A percentile compares a stretch with the other conserved stretches of the same genome.
Conservation (phyloP, 345 rosid genomes). For the Streptanthus diversifolius region DNA sequence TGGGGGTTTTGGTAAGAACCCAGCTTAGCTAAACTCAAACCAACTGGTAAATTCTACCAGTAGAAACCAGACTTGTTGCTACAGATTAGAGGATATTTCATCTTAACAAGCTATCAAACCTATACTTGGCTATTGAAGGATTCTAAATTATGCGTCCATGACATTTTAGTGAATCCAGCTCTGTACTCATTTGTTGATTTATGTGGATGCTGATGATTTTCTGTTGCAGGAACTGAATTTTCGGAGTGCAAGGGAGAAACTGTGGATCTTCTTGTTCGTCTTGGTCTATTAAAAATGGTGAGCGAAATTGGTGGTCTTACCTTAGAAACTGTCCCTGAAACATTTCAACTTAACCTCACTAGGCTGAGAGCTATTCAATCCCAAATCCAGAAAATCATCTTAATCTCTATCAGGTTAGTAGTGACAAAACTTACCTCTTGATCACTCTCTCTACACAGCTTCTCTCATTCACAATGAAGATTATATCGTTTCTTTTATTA, state of each 20-base stretch:
- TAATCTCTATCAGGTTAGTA: constrained; percentile 63
- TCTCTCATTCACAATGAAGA: background rate
- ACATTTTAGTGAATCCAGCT: background rate
- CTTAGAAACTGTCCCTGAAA: constrained; percentile 65
- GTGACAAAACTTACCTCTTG: background rate
- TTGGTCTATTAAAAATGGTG: constrained; percentile 71
- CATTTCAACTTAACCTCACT: constrained; percentile 60
- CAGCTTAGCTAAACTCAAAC: background rate
- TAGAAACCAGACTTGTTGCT: background rate
- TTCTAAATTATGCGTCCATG: background rate
- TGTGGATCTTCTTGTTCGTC: constrained; percentile 64
- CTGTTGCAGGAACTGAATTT: constrained; percentile 43
- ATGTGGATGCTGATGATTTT: constrained; percentile 5
- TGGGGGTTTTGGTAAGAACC: background rate
- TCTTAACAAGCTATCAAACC: background rate
- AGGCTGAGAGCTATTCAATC: constrained; percentile 77
- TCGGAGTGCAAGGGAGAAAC: constrained; percentile 68
- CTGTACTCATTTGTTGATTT: constrained; percentile 4
- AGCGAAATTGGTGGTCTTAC: constrained; percentile 59
- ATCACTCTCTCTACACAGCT: background rate
- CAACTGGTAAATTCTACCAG: background rate
- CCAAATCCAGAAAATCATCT: constrained; percentile 75
- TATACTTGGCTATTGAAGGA: background rate
- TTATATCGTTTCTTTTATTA: background rate
- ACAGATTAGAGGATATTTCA: background rate